Evolutionary conservation across 1,284 basidiomycete genomes (phyloP).

Genomic region (Rhodotorula sp.): DNA sequence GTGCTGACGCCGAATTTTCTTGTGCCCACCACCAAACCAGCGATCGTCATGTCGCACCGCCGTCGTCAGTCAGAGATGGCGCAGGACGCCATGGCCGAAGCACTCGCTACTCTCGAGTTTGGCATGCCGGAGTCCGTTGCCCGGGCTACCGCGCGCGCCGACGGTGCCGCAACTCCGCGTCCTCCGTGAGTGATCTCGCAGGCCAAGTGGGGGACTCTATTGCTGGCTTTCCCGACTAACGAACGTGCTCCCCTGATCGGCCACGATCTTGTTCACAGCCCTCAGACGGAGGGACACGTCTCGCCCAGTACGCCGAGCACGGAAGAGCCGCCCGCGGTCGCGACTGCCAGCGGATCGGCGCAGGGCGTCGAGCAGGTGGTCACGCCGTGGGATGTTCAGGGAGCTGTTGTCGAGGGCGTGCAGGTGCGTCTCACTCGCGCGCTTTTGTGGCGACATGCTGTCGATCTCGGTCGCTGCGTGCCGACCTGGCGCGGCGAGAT

Average conservation of each 20-base stretch:
- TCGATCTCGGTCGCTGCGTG: background rate
- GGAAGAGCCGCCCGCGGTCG: slow-evolving; percentile 22
- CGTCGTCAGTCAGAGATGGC: slow-evolving; percentile 31
- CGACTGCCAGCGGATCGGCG: slow-evolving; percentile 8
- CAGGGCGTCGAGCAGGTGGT: slow-evolving; percentile 70
- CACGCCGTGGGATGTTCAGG: slow-evolving; percentile 98
- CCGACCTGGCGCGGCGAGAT: too few relatives aligned
- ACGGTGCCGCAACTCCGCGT: slow-evolving; percentile 44
- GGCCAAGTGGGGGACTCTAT: too few relatives aligned
- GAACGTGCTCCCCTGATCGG: background rate
- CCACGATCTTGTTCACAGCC: background rate
- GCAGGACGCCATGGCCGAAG: slow-evolving; percentile 40
- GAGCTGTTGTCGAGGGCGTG: slow-evolving; percentile 87
- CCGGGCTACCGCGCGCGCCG: slow-evolving; percentile 43
- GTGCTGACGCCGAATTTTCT: background rate
- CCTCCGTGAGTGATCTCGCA: slow-evolving; percentile 33
- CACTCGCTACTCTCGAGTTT: slow-evolving; percentile 44
- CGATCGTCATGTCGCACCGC: slow-evolving; percentile 38
- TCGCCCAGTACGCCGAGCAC: slow-evolving; percentile 24
- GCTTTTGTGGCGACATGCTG: background rate
- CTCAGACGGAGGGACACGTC: slow-evolving; percentile 32
- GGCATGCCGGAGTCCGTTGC: slow-evolving; percentile 45
- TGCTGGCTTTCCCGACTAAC: background rate
- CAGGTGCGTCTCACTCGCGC: slow-evolving; percentile 55
- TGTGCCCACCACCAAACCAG: slow-evolving; percentile 3